Evolutionary conservation across 2,329 filamentous ascomycete species (phyloP), one percentile per base, ranked within the genome.

Genomic region (Fusarium pininemorale): DNA sequence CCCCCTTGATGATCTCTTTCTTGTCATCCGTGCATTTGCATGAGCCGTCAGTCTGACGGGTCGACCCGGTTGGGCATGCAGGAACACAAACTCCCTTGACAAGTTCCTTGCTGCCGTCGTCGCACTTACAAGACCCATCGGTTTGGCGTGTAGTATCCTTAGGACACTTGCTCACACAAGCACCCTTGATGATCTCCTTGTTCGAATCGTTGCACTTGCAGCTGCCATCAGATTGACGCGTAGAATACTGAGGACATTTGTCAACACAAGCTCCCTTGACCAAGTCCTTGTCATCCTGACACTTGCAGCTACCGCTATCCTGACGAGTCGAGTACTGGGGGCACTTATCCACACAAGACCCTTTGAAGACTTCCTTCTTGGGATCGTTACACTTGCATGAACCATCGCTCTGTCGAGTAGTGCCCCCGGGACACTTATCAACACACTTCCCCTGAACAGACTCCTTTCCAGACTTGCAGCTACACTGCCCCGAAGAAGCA

Each of bases 41-140:
- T 0, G 24, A 54, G 14, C 1, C 3, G 11, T 54, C 35, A 2
- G 6, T 4, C 14, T 54, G 51, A 5, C 51, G 51, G 0, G 35
- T 54, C 0, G 51, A 54, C 0, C 24, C 51, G 0, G 7, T n/a
- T 4, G 51, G 51, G 7, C 51, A 54, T 7, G 14, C 13, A 2
- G 20, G 5, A 1, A 54, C 24, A 16, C 35, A 54, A 39, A 18
- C 24, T 0, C 32, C 51, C 1, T 54, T n/a, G 20, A 54, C 24
- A 3, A 54, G 51, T 10, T 54, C 51, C 5, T 38, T 38, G 2
- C 3, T 15, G 0, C 10, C 32, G 2, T 11, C 51, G 0, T 54
- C 51, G 5, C 51, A 54, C 3, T 54, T 38, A 20, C 51, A 54
- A 13, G 51, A 54, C 10, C 35, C 51, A 28, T 54, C 51, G 2